Evolutionary conservation across 208 protist genomes (phyloP).

Genomic region (Acanthamoeba triangularis): DNA sequence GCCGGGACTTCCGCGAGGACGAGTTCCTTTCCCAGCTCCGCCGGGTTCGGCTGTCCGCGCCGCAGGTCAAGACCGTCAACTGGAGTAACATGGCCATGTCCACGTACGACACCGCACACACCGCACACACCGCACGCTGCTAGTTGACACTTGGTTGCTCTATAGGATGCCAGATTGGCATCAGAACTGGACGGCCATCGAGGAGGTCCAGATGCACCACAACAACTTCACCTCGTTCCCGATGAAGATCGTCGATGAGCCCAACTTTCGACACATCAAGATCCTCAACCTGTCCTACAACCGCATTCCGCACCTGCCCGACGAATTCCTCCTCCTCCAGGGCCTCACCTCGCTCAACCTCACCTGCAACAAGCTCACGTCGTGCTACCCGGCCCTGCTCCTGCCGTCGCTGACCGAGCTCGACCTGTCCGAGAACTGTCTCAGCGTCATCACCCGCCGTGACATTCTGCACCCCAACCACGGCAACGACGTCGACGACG

Average conservation of each 20-base stretch:
- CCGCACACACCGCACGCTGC: not conserved
- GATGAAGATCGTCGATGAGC: not conserved
- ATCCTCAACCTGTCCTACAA: constrained; percentile 48
- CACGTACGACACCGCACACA: not conserved
- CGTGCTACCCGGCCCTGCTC: not conserved
- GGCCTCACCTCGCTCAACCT: constrained; percentile 43
- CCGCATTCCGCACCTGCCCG: not conserved
- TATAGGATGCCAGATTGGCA: not conserved
- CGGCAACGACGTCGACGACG: not conserved
- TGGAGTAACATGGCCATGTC: constrained; percentile 20
- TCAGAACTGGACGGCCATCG: constrained; percentile 23
- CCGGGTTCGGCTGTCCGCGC: not conserved
- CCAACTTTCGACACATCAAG: not conserved
- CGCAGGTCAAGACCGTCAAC: not conserved
- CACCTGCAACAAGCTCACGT: constrained; percentile 11
- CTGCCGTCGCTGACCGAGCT: constrained; percentile 8
- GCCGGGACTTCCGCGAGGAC: constrained; percentile 7
- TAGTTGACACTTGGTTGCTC: too few species aligned
- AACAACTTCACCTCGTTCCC: constrained; percentile 58
- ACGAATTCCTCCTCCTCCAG: not conserved
- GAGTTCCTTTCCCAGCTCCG: not conserved
- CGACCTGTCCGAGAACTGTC: constrained; percentile 33
- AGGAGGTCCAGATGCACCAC: constrained; percentile 7
- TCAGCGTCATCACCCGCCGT: constrained; percentile 18
- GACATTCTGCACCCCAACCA: not conserved